Evolutionary conservation across 2,329 filamentous ascomycete species (phyloP), one percentile per base, ranked within the genome.

Genomic region (Fusarium miscanthi): DNA sequence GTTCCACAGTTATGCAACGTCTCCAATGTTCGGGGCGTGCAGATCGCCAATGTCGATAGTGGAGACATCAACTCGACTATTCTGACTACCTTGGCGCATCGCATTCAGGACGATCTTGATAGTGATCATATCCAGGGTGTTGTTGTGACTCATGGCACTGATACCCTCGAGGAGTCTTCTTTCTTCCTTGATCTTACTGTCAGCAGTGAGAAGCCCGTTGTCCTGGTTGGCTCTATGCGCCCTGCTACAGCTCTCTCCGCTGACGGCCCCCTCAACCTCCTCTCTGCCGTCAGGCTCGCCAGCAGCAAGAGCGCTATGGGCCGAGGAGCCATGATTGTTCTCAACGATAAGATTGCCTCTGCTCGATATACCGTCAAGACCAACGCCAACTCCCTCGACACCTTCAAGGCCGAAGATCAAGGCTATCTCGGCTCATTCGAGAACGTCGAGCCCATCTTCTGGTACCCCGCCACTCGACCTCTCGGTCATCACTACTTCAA

Each of bases 101-200:
- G 81, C 37, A 84, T 89, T 63, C 85, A 87, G 59, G 63, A 56
- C 10, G 85, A 86, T 59, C 78, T 89, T 3, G 83, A 84, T 27
- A 76, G 73, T 42, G 80, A 80, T 8, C 59, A 79, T 25, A 78
- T 77, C 23, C 77, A 81, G 78, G 88, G 85, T n/a, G 87, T 87
- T 6, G 87, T 91, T 5, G 81, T 92, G 51, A 91, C 89, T 0
- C 89, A 91, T 72, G 90, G 90, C 38, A 92, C 90, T 13, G 90
- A 92, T 74, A 90, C 87, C 0, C 81, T 91, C 1, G 89, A 91
- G 74, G 89, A 91, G 76, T 86, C 87, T 0, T 86, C 88, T 6
- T 90, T 91, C 81, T 90, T 90, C 80, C 79, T 91, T 9, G 87
- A 90, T 59, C 78, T 88, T 5, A 89, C 87, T 0, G 77, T 90